These are phyloP conservation scores for Phylloporus scabripes DNA, from an alignment of 768 basidiomycete genomes.

Conservation along the genomic window DNA sequence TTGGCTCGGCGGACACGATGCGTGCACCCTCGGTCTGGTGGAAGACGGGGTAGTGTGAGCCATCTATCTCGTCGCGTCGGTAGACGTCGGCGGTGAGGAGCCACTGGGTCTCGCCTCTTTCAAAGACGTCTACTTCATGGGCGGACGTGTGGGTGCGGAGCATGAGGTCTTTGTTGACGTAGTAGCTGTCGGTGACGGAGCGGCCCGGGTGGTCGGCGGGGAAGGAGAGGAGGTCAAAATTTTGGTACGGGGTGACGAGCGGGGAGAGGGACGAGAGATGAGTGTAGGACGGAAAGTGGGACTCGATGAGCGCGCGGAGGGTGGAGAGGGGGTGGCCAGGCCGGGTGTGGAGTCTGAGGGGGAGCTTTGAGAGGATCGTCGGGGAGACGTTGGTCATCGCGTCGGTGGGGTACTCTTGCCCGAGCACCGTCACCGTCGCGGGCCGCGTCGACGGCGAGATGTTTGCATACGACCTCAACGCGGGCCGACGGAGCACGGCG, in stretches of 20 bases:
- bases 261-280: slow-evolving; percentile 78
- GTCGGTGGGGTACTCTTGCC: slow-evolving; percentile 71
- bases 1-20: slow-evolving; percentile 60
- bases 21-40: slow-evolving; percentile 97
- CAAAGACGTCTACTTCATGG: slow-evolving; percentile 92
- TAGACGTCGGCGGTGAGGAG: slow-evolving; percentile 96
- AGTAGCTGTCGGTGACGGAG: slow-evolving; percentile 88
- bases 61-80: slow-evolving; percentile 95
- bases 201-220: slow-evolving; percentile 91
- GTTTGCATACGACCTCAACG: slow-evolving; percentile 13
- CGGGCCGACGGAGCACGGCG: slow-evolving; percentile 2
- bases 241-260: slow-evolving; percentile 83
- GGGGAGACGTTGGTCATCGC: slow-evolving; percentile 78
- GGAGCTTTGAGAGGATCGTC: slow-evolving; percentile 77
- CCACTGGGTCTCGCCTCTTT: slow-evolving; percentile 72
- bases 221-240: slow-evolving; percentile 97
- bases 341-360: slow-evolving; percentile 67
- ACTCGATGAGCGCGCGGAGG: slow-evolving; percentile 77
- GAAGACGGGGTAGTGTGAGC: slow-evolving; percentile 94
- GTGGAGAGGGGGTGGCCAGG: slow-evolving; percentile 83
- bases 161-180: slow-evolving; percentile 86
- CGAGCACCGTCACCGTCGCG: slow-evolving; percentile 46
- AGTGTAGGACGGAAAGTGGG: slow-evolving; percentile 71
- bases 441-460: slow-evolving; percentile 5
- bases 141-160: slow-evolving; percentile 98